phyloP scores from a whole-genome alignment of 1,284 basidiomycete genomes.

The Leccinum angustisporum region DNA sequence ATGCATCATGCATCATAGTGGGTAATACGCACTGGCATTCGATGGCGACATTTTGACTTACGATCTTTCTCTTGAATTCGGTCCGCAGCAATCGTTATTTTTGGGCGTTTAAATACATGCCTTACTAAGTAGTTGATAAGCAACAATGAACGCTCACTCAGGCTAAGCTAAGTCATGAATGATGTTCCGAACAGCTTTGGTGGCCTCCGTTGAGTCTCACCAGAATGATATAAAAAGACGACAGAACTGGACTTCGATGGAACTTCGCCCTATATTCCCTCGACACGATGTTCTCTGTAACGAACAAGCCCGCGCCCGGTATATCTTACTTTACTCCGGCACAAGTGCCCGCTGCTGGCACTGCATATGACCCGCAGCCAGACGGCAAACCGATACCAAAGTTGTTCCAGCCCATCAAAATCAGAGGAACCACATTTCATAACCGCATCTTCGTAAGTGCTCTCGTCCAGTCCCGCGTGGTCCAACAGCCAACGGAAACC shows the following conservation, averaged over 20 bases:
- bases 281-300: slow-evolving; percentile 12
- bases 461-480: background rate
- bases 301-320: slow-evolving; percentile 38
- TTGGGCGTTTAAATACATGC: background rate
- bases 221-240: slow-evolving; percentile 7
- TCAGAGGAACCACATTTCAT: slow-evolving; percentile 66
- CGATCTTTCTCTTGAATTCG: no score
- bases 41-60: background rate
- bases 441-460: slow-evolving; percentile 64
- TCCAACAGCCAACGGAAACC: background rate
- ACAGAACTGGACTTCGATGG: background rate
- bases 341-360: slow-evolving; percentile 51
- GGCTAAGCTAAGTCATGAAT: background rate
- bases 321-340: slow-evolving; percentile 55
- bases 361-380: slow-evolving; percentile 44
- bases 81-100: background rate
- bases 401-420: slow-evolving; percentile 63
- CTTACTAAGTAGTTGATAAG: no score
- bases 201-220: background rate
- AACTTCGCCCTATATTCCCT: background rate
- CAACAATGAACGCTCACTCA: background rate
- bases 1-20: background rate
- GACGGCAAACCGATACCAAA: slow-evolving; percentile 49
- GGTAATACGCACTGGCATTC: background rate
- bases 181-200: background rate